A percentile compares a stretch with the other conserved stretches of the same genome.
These are phyloP conservation scores for Ganoderma resinaceum DNA, from an alignment of 1,284 basidiomycete species.

Conservation along the genomic window DNA sequence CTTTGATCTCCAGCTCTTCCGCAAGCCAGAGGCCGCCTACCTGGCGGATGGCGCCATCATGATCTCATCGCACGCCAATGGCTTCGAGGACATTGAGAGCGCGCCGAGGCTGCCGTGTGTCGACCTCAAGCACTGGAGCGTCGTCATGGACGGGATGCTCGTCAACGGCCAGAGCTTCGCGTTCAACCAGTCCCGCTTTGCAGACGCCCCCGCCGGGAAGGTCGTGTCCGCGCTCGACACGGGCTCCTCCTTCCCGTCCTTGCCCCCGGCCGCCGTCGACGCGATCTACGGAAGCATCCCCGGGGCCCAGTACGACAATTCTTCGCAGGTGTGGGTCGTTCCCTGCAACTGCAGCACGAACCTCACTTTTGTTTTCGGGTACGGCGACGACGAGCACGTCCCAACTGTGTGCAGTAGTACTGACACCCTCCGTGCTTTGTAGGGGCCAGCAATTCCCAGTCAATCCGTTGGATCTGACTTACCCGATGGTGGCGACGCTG, in stretches of 20 bases:
- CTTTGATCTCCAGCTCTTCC: slow-evolving; percentile 40
- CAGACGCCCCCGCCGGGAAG: slow-evolving; percentile 36
- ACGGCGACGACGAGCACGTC: slow-evolving; percentile 20
- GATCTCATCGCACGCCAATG: slow-evolving; percentile 38
- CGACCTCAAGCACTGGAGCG: slow-evolving; percentile 48
- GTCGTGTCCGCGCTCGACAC: slow-evolving; percentile 41
- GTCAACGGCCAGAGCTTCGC: slow-evolving; percentile 39
- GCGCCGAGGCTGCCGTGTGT: slow-evolving; percentile 48
- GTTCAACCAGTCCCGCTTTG: slow-evolving; percentile 38
- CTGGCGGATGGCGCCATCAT: slow-evolving; percentile 38
- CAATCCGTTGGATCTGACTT: slow-evolving; percentile 37
- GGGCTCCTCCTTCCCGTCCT: slow-evolving; percentile 39
- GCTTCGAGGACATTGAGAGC: slow-evolving; percentile 30
- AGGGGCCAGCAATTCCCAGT: slow-evolving; percentile 26
- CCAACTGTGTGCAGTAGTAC: not conserved
- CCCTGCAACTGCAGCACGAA: slow-evolving; percentile 36
- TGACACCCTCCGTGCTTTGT: not conserved
- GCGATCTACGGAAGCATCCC: slow-evolving; percentile 40
- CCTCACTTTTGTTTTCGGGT: slow-evolving; percentile 39
- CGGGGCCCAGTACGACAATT: slow-evolving; percentile 34
- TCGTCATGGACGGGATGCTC: slow-evolving; percentile 38
- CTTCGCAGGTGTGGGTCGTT: slow-evolving; percentile 32
- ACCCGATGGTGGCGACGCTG: not conserved
- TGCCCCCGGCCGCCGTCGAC: slow-evolving; percentile 38
- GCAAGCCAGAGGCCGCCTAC: slow-evolving; percentile 32